Evolutionary conservation across 306 rosid species (phyloP), one percentile per base, ranked within the genome.

Genomic region (Bauhinia variegata): DNA sequence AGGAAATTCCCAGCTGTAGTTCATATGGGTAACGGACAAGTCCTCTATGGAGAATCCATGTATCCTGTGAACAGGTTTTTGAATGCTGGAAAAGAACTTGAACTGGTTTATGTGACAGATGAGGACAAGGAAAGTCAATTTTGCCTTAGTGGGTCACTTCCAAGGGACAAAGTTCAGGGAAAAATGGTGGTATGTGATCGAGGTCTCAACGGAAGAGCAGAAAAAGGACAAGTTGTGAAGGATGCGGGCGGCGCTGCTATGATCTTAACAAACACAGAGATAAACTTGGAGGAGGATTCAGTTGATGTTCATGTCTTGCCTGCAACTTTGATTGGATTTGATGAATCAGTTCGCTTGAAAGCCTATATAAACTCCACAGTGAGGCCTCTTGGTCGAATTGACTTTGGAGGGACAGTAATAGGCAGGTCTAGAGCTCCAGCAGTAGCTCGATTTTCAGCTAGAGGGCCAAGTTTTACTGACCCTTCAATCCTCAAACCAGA

Each of bases 401-500:
- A 75, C 71, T 95, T 85, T 49, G 89, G 84, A 50, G 97, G 99
- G 44, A 90, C 99, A 49, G 90, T 85, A 19, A 75, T 80, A 17
- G 95, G 92, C 12, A 82, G 76, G 57, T 79, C 82, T 47, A 79
- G 88, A 66, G 99, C 95, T 54, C 97, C 97, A 60, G 58, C 75
- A 30, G 97, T 95, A 10, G 99, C 99, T 63, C 85, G 73, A 60
- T 95, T 95, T 73, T 90, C 99, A 9, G 82, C 79, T 2, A 82
- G 97, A 82, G 99, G 99, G 42, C 99, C 97, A 19, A 90, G 97
- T 69, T 87, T 53, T 16, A 61, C 84, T 0, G 83, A 86, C 82
- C 97, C 97, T 82, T 82, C 96, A 69, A 95, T 88, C 72, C 95
- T 95, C 51, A 95, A 95, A 63, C 99, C 97, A 14, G 99, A 95